phyloP scores from a whole-genome alignment of 2,329 filamentous ascomycete genomes.

The Diaporthe ampelina region DNA sequence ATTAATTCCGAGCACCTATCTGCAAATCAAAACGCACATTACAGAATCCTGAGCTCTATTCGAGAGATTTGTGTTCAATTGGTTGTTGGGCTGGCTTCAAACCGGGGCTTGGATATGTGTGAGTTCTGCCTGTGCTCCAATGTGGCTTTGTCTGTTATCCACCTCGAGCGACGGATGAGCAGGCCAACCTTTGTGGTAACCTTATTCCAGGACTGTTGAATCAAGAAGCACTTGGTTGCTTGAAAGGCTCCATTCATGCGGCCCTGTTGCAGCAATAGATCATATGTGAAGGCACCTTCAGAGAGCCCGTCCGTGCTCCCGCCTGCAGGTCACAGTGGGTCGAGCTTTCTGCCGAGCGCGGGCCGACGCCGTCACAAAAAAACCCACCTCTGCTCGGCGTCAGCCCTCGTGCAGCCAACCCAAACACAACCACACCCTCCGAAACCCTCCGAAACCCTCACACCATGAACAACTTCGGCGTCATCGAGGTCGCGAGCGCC shows the following conservation, averaged over 20 bases:
- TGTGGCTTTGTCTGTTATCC: neutral
- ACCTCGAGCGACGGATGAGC: neutral
- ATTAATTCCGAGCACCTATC: neutral
- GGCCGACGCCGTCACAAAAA: constrained; percentile 33
- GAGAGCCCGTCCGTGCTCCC: neutral
- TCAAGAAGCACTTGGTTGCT: neutral
- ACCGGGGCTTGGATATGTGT: neutral
- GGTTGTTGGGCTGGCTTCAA: neutral
- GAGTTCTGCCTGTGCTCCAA: neutral
- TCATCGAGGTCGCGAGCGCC: constrained; percentile 84
- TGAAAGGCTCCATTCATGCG: neutral
- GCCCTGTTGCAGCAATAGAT: neutral
- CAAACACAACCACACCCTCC: constrained; percentile 23
- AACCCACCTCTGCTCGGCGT: constrained; percentile 5
- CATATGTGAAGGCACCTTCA: neutral
- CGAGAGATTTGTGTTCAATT: neutral
- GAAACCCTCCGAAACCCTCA: neutral
- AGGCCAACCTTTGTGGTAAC: neutral
- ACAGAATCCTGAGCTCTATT: neutral
- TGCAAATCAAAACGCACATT: neutral
- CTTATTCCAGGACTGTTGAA: no score
- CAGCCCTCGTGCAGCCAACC: constrained; percentile 7
- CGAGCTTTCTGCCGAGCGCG: constrained; percentile 41
- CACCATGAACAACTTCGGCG: constrained; percentile 77
- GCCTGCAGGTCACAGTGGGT: neutral